Evolutionary conservation across 1,139 yeast genomes (phyloP), one percentile per base, ranked within the genome.

Genomic region (Kurtzmaniella natalensis): DNA sequence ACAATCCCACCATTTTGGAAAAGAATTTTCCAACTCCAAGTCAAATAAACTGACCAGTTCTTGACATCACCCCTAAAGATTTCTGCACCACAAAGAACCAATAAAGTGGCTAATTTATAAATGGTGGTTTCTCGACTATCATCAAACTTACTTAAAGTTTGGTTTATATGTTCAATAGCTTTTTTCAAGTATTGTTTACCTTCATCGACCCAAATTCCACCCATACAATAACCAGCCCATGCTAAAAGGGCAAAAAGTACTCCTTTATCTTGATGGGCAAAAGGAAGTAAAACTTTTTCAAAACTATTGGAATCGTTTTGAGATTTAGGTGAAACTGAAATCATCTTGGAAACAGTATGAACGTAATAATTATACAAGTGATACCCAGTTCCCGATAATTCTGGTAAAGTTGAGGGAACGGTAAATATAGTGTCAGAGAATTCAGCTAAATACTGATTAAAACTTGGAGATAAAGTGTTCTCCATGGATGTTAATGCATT

Each of bases 31-130:
- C 82, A 78, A 2, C 85, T 85, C 69, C 78, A 72, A 28, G 67
- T 66, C 39, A 82, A 57, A 45, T 78, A 75, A 7, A 71, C 63
- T 1, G 79, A 68, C 92, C 92, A 82, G 46, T 77, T 73, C 30
- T 68, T 67, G 31, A 81, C 86, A 53, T 82, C 89, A 17, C 92
- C 92, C 43, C 77, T 72, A 53, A 88, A 81, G 37, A 82, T 80
- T 48, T 81, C 86, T 1, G 83, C 86, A 13, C 81, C 85, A 46
- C 82, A 72, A 31, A 84, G 62, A 35, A 84, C 75, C 42, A 84
- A 59, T 37, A 81, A 63, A 5, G 81, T 73, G 0, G 94, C 89
- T 32, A 85, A 54, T 38, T 79, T 71, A 40, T 69, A 59, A 24
- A 72, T 37, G 2, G 49, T 38, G 2, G 56, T 27, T 14, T 39